Evolutionary conservation across 371 early-diverging fungal species (phyloP), one percentile per base, ranked within the genome.

Genomic region (Haplosporangium sp.): DNA sequence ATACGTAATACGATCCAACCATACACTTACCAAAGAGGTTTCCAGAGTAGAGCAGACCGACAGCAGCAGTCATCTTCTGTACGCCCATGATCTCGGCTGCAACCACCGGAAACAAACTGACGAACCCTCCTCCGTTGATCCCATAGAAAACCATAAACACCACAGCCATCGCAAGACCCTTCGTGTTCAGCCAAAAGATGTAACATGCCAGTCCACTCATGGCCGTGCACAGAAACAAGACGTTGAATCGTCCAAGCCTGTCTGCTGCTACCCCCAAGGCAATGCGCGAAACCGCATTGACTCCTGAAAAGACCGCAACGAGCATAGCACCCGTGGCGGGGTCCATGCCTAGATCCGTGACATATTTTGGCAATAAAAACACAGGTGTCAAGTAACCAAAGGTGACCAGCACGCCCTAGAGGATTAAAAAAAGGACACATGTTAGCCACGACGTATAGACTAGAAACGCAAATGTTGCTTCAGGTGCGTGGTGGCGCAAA

Each of bases 61-160:
- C 75, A 11, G 84, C 84, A 1, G 85, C 76, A 9, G 87, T 75
- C 10, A 88, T 55, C 9, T 75, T 66, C 21, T 81, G 85, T 13
- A 83, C 54, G 1, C 87, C 87, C 57, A 87, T 82, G 16, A 85
- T 62, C 53, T 84, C 74, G 6, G 86, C 86, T 0, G 82, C 81
- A 20, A 81, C 87, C 0, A 83, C 84, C 0, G 87, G 84, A 20
- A 85, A 71, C 14, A 88, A 69, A 10, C 79, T 74, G 12, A 88
- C 80, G 13, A 71, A 71, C 23, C 88, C 89, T 43, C 88, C 86
- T 10, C 82, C 83, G 20, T 74, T 71, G 63, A 83, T 64, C 0
- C 88, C 86, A 67, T 81, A 86, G 40, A 86, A 37, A 45, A 87
- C 54, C 40, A 55, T 40, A 48, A 70, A 70, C 7, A 59, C 42